Evolutionary conservation across 2,329 filamentous ascomycete genomes (phyloP), one percentile per base, ranked within the genome.

Genomic region (Pseudogymnoascus sp.): DNA sequence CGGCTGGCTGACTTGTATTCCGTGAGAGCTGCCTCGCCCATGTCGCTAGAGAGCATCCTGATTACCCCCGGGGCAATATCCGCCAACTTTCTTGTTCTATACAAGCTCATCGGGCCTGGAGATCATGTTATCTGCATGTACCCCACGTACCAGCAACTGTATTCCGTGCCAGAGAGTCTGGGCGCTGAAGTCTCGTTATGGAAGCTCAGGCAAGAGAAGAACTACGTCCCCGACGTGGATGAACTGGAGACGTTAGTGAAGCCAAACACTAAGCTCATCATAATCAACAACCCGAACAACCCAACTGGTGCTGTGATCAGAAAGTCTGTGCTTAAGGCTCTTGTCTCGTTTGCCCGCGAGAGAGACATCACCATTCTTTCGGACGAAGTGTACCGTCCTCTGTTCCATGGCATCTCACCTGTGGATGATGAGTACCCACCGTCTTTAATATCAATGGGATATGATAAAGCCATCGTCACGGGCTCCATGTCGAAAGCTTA

Each of bases 61-160:
- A 86, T 93, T 63, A 91, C 90, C 0, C 84, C 88, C 31, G 92
- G 92, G 8, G 91, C 90, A 12, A 95, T 95, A 59, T 81, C 84
- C 5, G 91, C 91, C n/a, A 96, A 96, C 71, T 90, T 91, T 68
- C 76, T 94, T n/a, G 77, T 86, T 2, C 81, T 94, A 6, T 92
- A 92, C 72, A 80, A 87, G 0, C 78, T 94, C 5, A 72, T 94
- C 2, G 83, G 84, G 0, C 83, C 85, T 0, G 89, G 86, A 0
- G 90, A 96, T 71, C 91, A 96, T 79, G 88, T 93, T 55, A 82
- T 96, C 63, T 94, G 90, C 70, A 89, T 94, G 63, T 90, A 92
- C 71, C 91, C 92, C 10, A 93, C 90, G 0, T 95, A 94, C 69
- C 90, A 94, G 72, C 90, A 94, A 69, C 80, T 96, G 1, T 94